A percentile compares a stretch with the other conserved stretches of the same genome.
Evolutionary conservation across 768 basidiomycete genomes (phyloP).

Genomic region (Infundibulicybe gibba): DNA sequence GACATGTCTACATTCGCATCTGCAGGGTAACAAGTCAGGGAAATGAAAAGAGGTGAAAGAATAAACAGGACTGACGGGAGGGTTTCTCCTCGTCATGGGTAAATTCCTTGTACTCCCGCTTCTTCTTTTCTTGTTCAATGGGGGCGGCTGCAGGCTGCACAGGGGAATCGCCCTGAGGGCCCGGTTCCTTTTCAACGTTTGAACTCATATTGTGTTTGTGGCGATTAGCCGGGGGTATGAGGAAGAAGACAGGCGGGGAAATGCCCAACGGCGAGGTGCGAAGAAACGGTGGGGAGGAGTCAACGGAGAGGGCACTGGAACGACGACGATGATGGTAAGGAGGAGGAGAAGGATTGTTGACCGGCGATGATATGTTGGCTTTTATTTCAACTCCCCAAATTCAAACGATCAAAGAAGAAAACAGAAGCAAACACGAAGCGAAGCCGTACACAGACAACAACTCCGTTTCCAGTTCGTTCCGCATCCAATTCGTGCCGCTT

Average conservation of each 20-base stretch:
- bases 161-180: conserved; percentile 47
- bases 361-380: conserved; percentile 15
- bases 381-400: conserved; percentile 20
- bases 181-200: conserved; percentile 64
- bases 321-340: conserved; percentile 13
- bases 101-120: conserved; percentile 88
- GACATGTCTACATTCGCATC: conserved; percentile 90
- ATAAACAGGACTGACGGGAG: conserved; percentile 49
- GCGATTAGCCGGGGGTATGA: conserved; percentile 15
- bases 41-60: conserved; percentile 8
- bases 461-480: too few relatives aligned
- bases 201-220: conserved; percentile 25
- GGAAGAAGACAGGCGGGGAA: conserved; percentile 18
- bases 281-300: conserved; percentile 3
- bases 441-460: too few relatives aligned
- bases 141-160: conserved; percentile 15
- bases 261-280: conserved; percentile 18
- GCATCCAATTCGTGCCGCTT: too few relatives aligned
- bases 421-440: conserved; percentile 16
- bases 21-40: conserved; percentile 20
- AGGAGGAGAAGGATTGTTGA: conserved; percentile 16
- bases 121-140: conserved; percentile 43
- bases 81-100: conserved; percentile 67
- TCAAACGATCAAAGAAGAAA: conserved; percentile 16
- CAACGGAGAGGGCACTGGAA: conserved; percentile 4